A percentile compares a stretch with the other conserved stretches of the same genome.
These are phyloP conservation scores for Cystoisospora suis DNA, from an alignment of 169 alveolate genomes.

Conservation along the genomic window DNA sequence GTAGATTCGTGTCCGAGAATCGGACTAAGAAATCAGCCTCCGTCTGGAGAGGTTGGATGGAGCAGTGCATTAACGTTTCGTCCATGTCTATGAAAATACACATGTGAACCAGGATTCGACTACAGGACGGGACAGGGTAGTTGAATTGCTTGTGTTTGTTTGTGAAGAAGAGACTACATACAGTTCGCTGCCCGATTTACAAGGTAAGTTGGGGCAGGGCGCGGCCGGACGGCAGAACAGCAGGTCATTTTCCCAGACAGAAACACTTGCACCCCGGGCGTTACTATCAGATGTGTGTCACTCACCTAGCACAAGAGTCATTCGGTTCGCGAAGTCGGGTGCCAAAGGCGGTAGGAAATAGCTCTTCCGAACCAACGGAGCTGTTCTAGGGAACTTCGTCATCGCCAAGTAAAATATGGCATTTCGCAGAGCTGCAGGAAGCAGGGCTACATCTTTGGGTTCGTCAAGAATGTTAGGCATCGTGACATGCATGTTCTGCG, in stretches of 20 bases:
- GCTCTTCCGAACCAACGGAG: background rate
- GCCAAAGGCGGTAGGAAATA: background rate
- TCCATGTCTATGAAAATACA: constrained; percentile 7
- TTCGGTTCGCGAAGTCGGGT: background rate
- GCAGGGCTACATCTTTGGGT: background rate
- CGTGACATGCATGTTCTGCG: background rate
- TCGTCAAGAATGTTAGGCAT: background rate
- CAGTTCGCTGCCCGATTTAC: background rate
- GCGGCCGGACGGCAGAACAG: too few species aligned
- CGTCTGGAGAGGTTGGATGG: background rate
- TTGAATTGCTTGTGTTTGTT: background rate
- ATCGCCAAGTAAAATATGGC: background rate
- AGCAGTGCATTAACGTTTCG: constrained; percentile 33
- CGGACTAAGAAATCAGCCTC: constrained; percentile 1
- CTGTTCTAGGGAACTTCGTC: background rate
- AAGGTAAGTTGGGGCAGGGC: background rate
- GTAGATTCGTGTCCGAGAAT: constrained; percentile 23
- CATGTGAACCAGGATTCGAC: background rate
- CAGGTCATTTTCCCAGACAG: too few species aligned
- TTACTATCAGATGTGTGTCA: too few species aligned
- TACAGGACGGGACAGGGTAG: background rate
- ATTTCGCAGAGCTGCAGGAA: background rate
- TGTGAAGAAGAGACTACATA: background rate
- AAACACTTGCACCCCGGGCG: too few species aligned
- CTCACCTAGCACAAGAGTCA: constrained; percentile 19